Evolutionary conservation across 163 green algal genomes (phyloP).

Genomic region (Scenedesmus sp.): DNA sequence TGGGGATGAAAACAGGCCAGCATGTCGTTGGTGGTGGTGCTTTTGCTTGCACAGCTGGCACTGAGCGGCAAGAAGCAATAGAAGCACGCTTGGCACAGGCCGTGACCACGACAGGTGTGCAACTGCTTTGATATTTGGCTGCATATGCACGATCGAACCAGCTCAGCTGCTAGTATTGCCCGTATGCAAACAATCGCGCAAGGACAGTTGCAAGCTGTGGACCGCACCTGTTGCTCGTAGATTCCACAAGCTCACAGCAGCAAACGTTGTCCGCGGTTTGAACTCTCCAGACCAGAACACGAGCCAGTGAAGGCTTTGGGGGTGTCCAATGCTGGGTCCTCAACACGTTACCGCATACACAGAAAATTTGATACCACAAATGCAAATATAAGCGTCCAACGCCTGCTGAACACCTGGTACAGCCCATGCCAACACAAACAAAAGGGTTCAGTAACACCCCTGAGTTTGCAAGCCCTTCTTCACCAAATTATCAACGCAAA

Average conservation of each 20-base stretch:
- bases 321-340: neutral
- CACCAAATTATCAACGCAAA: neutral
- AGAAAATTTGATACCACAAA: neutral
- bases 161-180: neutral
- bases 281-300: neutral
- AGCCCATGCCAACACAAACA: neutral
- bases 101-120: neutral
- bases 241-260: neutral
- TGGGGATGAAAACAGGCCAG: neutral
- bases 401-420: neutral
- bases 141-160: neutral
- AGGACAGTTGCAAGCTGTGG: constrained; percentile 16
- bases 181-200: neutral
- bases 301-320: neutral
- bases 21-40: neutral
- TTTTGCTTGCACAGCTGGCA: constrained; percentile 17
- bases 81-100: neutral
- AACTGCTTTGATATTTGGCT: neutral
- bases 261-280: neutral
- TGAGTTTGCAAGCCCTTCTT: neutral
- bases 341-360: neutral
- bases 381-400: neutral
- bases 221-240: neutral
- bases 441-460: neutral
- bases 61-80: neutral